Evolutionary conservation across 805 yeast genomes (phyloP), one percentile per base, ranked within the genome.

Genomic region (Kodamaea leandrae): DNA sequence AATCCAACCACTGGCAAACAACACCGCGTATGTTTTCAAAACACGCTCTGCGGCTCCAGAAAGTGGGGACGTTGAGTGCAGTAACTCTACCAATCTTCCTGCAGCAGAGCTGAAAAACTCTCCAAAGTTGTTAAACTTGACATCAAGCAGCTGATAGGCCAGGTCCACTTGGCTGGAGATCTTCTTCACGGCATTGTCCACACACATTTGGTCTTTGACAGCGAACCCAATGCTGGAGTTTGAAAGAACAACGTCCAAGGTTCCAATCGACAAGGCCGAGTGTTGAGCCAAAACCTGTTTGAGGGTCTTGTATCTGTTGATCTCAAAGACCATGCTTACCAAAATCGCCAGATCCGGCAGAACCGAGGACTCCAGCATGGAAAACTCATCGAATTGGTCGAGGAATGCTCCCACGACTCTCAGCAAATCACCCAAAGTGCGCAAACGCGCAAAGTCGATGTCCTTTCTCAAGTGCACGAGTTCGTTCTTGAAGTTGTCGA

Each of bases 251-350:
- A 39, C 36, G 15, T 39, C 19, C 36, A 52, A 38, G 21, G 37
- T 40, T 19, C 35, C 37, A 9, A 47, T 34, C 6, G 40, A 28
- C 8, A 47, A 39, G 13, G 42, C 41, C 2, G 50, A 45, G 15
- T 44, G 30, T 7, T 40, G 15, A 18, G 47, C 51, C 19, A 63
- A 47, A 24, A 59, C 49, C 2, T 14, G 21, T 23, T 47, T 49
- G 45, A 61, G 52, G 13, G 44, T 39, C 26, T 52, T 53, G 44
- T 58, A 60, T 16, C 61, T 48, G 27, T 54, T 49, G n/a, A 55
- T 44, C 38, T 36, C 57, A 61, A 37, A 61, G 48, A 18, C 53
- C 27, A 40, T 14, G 32, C 33, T 38, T 3, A 38, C 28, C 9
- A 26, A 20, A 10, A 38, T 15, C 10, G 36, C 32, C 26, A 18